A percentile compares a stretch with the other conserved stretches of the same genome.
These are phyloP conservation scores for Candida albicans DNA, from an alignment of 1,139 yeast genomes.

Conservation along the genomic window DNA sequence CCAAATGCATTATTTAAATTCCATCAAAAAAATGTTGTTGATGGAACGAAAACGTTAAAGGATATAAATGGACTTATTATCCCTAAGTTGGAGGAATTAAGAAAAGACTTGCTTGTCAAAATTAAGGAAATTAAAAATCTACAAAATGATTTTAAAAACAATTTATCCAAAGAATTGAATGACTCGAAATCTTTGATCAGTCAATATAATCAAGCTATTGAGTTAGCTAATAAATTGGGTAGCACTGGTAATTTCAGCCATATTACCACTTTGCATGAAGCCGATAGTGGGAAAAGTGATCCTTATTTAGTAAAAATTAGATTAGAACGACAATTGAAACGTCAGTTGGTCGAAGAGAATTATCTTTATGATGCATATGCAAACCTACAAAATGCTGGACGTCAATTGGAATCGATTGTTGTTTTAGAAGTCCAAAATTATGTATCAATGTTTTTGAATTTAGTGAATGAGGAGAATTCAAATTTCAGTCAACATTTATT, in stretches of 20 bases:
- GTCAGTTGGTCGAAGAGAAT: conserved; percentile 80
- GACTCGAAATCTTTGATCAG: conserved; percentile 58
- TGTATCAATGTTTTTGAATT: conserved; percentile 65
- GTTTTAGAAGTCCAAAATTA: conserved; percentile 85
- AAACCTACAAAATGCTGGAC: conserved; percentile 84
- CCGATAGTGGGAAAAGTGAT: conserved; percentile 58
- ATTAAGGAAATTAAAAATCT: conserved; percentile 84
- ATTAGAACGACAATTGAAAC: conserved; percentile 74
- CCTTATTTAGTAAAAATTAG: conserved; percentile 76
- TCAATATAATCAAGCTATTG: conserved; percentile 47
- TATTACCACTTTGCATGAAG: conserved; percentile 16
- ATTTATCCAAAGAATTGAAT: conserved; percentile 64
- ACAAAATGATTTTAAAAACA: conserved; percentile 79
- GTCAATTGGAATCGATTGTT: conserved; percentile 85
- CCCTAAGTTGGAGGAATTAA: conserved; percentile 82
- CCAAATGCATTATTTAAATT: conserved; percentile 72
- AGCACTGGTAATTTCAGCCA: conserved; percentile 12
- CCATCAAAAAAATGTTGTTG: conserved; percentile 71
- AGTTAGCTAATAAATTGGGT: conserved; percentile 34
- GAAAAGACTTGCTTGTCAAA: conserved; percentile 78
- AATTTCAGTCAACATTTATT: conserved; percentile 64
- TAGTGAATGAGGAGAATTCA: conserved; percentile 68
- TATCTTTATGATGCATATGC: conserved; percentile 84
- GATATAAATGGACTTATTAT: conserved; percentile 69
- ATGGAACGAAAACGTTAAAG: conserved; percentile 66